A percentile compares a stretch with the other conserved stretches of the same genome.
Conservation (phyloP, 2,329 filamentous ascomycete species). For the Pseudopyricularia cyperi region DNA sequence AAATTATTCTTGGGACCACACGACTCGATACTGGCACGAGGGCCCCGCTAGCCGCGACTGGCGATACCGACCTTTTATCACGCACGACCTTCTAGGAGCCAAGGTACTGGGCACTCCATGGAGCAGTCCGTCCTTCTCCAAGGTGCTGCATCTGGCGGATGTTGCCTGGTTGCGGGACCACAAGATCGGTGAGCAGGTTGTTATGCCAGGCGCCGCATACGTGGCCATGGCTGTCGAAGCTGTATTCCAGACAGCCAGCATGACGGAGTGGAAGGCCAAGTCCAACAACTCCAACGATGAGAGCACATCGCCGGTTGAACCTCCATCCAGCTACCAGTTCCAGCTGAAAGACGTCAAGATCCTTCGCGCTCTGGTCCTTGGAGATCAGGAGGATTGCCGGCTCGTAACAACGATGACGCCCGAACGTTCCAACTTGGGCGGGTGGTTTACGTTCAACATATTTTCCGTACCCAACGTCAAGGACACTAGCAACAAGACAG, state of each 20-base stretch:
- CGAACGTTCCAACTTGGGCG: background rate
- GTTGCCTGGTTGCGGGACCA: slow-evolving; percentile 15
- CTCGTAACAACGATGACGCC: background rate
- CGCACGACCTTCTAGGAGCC: slow-evolving; percentile 25
- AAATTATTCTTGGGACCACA: slow-evolving; percentile 32
- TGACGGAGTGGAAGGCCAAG: background rate
- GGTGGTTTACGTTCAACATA: background rate
- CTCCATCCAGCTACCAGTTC: background rate
- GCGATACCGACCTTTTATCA: slow-evolving; percentile 14
- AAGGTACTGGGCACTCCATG: slow-evolving; percentile 7
- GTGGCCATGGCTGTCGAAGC: slow-evolving; percentile 9
- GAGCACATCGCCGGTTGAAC: background rate
- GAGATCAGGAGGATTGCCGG: background rate
- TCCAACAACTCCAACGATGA: background rate
- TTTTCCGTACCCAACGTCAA: background rate
- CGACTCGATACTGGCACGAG: slow-evolving; percentile 17
- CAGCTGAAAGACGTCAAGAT: background rate
- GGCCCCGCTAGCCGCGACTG: slow-evolving; percentile 25
- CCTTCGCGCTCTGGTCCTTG: background rate
- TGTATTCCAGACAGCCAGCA: background rate
- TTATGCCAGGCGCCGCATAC: slow-evolving; percentile 7
- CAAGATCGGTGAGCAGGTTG: slow-evolving; percentile 11
- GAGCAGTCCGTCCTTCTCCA: slow-evolving; percentile 7
- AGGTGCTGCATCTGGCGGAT: slow-evolving; percentile 16
- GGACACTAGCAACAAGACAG: background rate